Conservation (phyloP, 73 alveolate species). For the Paramecium tetraurelia region DNA sequence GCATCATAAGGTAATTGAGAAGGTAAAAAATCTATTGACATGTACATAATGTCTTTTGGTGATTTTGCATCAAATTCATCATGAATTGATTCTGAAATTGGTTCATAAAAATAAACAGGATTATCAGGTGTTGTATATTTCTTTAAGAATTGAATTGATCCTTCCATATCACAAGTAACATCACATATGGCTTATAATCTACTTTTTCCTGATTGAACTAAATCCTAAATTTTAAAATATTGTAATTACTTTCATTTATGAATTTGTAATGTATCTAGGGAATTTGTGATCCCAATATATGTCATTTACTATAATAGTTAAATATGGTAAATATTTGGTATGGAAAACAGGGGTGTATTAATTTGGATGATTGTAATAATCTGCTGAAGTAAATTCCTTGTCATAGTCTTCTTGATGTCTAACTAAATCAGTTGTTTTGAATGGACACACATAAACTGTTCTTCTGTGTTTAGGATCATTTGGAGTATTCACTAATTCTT, state of each 20-base stretch:
- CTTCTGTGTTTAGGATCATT: conserved; percentile 56
- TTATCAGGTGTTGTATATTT: conserved; percentile 79
- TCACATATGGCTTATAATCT: conserved; percentile 85
- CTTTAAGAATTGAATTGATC: conserved; percentile 78
- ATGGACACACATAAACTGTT: conserved; percentile 63
- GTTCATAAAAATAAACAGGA: conserved; percentile 79
- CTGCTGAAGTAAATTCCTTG: conserved; percentile 67
- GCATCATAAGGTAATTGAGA: conserved; percentile 91
- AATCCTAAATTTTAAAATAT: neutral
- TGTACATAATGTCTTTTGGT: conserved; percentile 69
- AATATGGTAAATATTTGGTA: conserved; percentile 68
- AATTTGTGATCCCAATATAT: conserved; percentile 84
- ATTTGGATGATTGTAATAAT: conserved; percentile 81
- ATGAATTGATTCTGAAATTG: conserved; percentile 59
- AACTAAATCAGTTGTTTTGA: conserved; percentile 72
- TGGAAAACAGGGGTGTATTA: conserved; percentile 69
- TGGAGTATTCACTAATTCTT: conserved; percentile 47
- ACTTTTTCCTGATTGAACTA: conserved; percentile 62
- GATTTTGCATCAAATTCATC: conserved; percentile 49
- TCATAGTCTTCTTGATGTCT: conserved; percentile 70
- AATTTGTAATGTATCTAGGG: conserved; percentile 76
- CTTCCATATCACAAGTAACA: conserved; percentile 88
- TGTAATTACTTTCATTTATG: conserved; percentile 46
- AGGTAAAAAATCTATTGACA: conserved; percentile 87
- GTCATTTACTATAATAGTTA: conserved; percentile 72